Conservation (phyloP, 1,139 yeast genomes). For the Geotrichum klebahnii region DNA sequence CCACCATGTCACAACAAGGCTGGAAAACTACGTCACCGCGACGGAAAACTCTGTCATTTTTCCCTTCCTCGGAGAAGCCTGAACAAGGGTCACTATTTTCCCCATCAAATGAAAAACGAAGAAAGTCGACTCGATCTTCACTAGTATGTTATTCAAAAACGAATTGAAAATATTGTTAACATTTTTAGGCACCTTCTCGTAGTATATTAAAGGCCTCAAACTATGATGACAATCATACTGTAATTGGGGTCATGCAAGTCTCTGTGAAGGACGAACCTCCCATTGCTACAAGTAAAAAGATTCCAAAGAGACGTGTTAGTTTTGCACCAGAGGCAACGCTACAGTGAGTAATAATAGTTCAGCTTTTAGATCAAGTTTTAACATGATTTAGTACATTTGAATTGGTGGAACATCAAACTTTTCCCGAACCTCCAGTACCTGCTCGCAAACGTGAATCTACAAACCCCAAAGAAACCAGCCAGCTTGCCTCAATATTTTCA, state of each 20-base stretch:
- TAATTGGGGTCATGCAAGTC: slow-evolving; percentile 29
- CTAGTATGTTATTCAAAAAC: not conserved
- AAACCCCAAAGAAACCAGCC: slow-evolving; percentile 6
- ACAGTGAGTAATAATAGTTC: slow-evolving; percentile 31
- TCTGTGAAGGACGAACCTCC: slow-evolving; percentile 20
- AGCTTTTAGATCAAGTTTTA: not conserved
- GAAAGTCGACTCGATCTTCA: slow-evolving; percentile 9
- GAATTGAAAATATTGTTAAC: not conserved
- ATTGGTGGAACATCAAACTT: slow-evolving; percentile 18
- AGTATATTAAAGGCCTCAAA: slow-evolving; percentile 27
- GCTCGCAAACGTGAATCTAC: slow-evolving; percentile 13
- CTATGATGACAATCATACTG: slow-evolving; percentile 29
- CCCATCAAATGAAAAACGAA: not conserved
- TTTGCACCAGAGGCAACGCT: slow-evolving; percentile 51
- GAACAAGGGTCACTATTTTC: not conserved
- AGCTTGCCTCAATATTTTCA: slow-evolving; percentile 19
- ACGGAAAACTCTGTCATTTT: slow-evolving; percentile 9
- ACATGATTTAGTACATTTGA: slow-evolving; percentile 17
- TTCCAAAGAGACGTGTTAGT: slow-evolving; percentile 42
- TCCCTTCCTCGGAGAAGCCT: slow-evolving; percentile 1
- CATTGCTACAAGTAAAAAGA: slow-evolving; percentile 18
- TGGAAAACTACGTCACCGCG: slow-evolving; percentile 1
- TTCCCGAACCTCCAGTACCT: slow-evolving; percentile 20
- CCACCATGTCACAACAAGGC: slow-evolving; percentile 5
- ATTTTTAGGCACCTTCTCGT: slow-evolving; percentile 24